A percentile compares a stretch with the other conserved stretches of the same genome.
phyloP scores from a whole-genome alignment of 352 stramenopile species.

The Phytophthora crassamura region DNA sequence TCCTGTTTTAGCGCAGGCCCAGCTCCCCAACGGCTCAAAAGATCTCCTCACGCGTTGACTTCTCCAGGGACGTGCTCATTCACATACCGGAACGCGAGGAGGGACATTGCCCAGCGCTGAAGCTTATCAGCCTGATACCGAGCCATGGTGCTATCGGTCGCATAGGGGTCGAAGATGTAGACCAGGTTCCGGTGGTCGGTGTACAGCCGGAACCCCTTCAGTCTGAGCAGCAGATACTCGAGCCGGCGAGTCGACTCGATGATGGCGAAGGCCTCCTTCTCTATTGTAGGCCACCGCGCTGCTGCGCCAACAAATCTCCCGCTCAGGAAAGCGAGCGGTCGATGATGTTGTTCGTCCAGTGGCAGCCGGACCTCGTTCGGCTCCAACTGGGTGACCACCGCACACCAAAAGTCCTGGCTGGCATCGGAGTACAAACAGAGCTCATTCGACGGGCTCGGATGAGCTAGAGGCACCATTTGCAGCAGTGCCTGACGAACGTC shows the following conservation, averaged over 20 bases:
- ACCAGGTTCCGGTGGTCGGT: too few species aligned
- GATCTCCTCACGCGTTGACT: conserved; percentile 4
- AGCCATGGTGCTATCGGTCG: not conserved
- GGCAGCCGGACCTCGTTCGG: not conserved
- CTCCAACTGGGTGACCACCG: conserved; percentile 2
- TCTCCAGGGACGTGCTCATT: conserved; percentile 24
- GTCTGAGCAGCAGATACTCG: conserved; percentile 17
- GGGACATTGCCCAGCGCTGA: conserved; percentile 19
- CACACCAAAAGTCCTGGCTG: too few species aligned
- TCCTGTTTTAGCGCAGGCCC: not conserved
- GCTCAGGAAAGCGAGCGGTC: conserved; percentile 6
- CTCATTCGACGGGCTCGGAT: not conserved
- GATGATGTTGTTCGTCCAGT: conserved; percentile 1
- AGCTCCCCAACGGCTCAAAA: conserved; percentile 11
- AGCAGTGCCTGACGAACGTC: conserved; percentile 25
- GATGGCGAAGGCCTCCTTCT: too few species aligned
- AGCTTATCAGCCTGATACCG: conserved; percentile 7
- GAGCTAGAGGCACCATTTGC: conserved; percentile 26
- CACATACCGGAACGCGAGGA: conserved; percentile 19
- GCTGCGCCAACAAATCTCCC: conserved; percentile 2
- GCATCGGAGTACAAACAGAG: conserved; percentile 17
- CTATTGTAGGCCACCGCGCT: conserved; percentile 20
- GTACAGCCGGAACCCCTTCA: conserved; percentile 16
- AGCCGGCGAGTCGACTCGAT: conserved; percentile 6
- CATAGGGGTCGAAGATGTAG: conserved; percentile 27